Evolutionary conservation across 208 protist genomes (phyloP), one percentile per base, ranked within the genome.

Genomic region (Angomonas ambiguus): DNA sequence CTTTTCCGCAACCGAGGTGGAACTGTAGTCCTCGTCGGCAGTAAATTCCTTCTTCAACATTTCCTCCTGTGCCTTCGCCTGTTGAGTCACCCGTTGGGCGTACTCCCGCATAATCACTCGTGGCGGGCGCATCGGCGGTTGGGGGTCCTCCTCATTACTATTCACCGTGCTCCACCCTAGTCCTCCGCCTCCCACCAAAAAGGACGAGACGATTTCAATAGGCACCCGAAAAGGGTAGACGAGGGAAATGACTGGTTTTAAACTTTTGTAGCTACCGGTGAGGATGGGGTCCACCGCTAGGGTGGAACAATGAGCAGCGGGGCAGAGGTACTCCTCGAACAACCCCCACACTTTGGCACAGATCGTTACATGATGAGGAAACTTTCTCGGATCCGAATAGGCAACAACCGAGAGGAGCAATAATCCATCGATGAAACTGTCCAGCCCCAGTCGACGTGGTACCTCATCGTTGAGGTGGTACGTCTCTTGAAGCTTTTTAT

Each of bases 341-440:
- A 83, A 66, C 56, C 69, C 71, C 87, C 91, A 96, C 6, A 92
- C 62, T 71, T 96, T 96, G 30, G 85, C 82, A 20, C 85, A 87
- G 53, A 96, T 71, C 24, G 83, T 74, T 22, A 79, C 74, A 59
- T 91, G 83, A 25, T 79, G 71, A 0, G 78, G 75, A 53, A 79
- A 83, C 28, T 34, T 28, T 33, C 45, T 45, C 65, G 91, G 83
- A 62, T 96, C 77, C 0, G 85, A 77, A 67, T 79, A 96, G 6
- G 79, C 80, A 8, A 96, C 83, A 16, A 96, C 82, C n/a, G 75
- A 62, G 3, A 96, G 76, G 80, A 96, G 87, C 10, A 93, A 59
- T 32, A 96, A 60, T 18, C 75, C 83, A 49, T 96, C 85, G 8
- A 92, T 77, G 58, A 96, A 96, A 18, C 74, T 80, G 8, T 88